Evolutionary conservation across 768 basidiomycete species (phyloP).

Genomic region (Crepidotus variabilis): DNA sequence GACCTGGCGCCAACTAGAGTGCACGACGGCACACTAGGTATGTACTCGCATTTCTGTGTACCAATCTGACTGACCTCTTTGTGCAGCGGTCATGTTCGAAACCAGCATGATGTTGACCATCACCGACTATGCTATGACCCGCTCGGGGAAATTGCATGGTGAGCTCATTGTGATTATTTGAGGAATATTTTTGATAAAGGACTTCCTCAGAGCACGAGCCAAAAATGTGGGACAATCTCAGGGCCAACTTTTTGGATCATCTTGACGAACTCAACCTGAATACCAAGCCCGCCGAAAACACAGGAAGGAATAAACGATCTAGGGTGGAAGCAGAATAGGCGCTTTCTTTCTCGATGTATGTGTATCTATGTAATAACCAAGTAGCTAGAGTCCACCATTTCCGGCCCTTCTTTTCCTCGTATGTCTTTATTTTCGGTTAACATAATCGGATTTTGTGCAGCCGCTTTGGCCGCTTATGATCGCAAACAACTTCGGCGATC

Average conservation of each 20-base stretch:
- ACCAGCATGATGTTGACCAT: conserved; percentile 59
- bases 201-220: conserved; percentile 49
- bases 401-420: neutral
- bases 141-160: conserved; percentile 58
- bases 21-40: conserved; percentile 51
- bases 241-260: conserved; percentile 54
- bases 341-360: neutral
- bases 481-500: neutral
- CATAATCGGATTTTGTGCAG: neutral
- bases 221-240: conserved; percentile 63
- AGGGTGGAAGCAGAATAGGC: conserved; percentile 6
- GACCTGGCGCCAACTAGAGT: conserved; percentile 49
- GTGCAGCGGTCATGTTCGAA: conserved; percentile 60
- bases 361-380: neutral
- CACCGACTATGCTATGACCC: conserved; percentile 61
- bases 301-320: no score
- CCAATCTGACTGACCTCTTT: neutral
- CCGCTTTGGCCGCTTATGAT: neutral
- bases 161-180: conserved; percentile 9
- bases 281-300: conserved; percentile 20
- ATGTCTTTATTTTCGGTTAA: neutral
- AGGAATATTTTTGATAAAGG: neutral
- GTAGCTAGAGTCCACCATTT: neutral
- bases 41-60: conserved; percentile 6
- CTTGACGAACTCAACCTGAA: conserved; percentile 51